Percentiles rank a stretch among this genome's conserved stretches.
Evolutionary conservation across 352 stramenopile species (phyloP).

Genomic region (Saprolegnia parasitica): DNA sequence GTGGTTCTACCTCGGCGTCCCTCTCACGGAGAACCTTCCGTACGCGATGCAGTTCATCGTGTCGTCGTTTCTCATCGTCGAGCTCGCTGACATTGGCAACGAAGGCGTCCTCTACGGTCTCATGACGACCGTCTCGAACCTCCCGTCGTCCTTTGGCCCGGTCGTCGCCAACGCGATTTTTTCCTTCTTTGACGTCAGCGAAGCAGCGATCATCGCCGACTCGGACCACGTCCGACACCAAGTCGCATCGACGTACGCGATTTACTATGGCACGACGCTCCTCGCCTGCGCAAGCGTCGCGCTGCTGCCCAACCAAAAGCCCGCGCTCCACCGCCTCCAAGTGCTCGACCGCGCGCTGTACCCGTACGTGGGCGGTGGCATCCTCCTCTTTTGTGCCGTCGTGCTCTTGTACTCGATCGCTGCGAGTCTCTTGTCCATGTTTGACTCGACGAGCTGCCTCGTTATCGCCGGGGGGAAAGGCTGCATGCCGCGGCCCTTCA

Average conservation of each 20-base stretch:
- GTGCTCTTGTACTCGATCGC: constrained; percentile 51
- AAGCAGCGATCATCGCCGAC: constrained; percentile 39
- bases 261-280: constrained; percentile 46
- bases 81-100: constrained; percentile 37
- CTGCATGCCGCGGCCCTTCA: constrained; percentile 28
- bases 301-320: constrained; percentile 53
- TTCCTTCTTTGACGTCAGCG: constrained; percentile 37
- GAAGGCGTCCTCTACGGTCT: constrained; percentile 38
- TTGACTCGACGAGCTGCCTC: constrained; percentile 47
- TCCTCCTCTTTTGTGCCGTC: constrained; percentile 38
- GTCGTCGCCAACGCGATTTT: constrained; percentile 44
- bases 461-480: constrained; percentile 50
- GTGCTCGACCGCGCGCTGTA: constrained; percentile 39
- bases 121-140: constrained; percentile 34
- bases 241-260: constrained; percentile 40
- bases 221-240: constrained; percentile 35
- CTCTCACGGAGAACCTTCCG: constrained; percentile 44
- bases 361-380: constrained; percentile 34
- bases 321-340: constrained; percentile 48
- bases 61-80: constrained; percentile 33
- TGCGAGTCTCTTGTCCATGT: constrained; percentile 56
- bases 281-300: constrained; percentile 46
- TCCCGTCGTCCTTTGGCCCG: constrained; percentile 38
- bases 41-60: constrained; percentile 36
- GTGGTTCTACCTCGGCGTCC: constrained; percentile 44